phyloP scores from a whole-genome alignment of 768 basidiomycete species.

The Leccinum uliginosum region DNA sequence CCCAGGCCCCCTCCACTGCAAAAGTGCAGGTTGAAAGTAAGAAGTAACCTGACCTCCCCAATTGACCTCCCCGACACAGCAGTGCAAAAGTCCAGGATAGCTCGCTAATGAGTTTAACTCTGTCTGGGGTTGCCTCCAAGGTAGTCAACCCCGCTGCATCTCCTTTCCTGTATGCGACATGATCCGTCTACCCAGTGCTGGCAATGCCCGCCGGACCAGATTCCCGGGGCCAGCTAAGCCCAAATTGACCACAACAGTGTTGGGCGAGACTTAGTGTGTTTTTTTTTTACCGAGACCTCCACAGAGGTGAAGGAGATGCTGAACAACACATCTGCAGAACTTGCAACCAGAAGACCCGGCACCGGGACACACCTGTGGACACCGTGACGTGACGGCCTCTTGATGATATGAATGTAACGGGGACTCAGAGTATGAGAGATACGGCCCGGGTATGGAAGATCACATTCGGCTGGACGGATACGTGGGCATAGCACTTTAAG shows the following conservation, averaged over 20 bases:
- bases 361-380: no score
- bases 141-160: constrained; percentile 27
- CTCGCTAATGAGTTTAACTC: constrained; percentile 43
- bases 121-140: constrained; percentile 41
- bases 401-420: no score
- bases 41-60: constrained; percentile 25
- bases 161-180: constrained; percentile 19
- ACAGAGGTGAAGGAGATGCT: no score
- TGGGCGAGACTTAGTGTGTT: constrained; percentile 7
- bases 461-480: no score
- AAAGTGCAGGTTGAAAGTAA: constrained; percentile 15
- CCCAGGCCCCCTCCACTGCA: not conserved
- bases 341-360: no score
- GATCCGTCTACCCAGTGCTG: constrained; percentile 19
- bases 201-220: constrained; percentile 18
- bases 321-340: no score
- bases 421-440: no score
- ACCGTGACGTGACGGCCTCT: no score
- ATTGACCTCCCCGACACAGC: constrained; percentile 35
- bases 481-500: no score
- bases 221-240: not conserved
- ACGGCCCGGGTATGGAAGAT: no score
- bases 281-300: no score
- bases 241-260: constrained; percentile 9
- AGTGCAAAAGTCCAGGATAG: constrained; percentile 35